A percentile compares a stretch with the other conserved stretches of the same genome.
Conservation (phyloP, 129 eudicot species). For the Artemisia argyi region DNA sequence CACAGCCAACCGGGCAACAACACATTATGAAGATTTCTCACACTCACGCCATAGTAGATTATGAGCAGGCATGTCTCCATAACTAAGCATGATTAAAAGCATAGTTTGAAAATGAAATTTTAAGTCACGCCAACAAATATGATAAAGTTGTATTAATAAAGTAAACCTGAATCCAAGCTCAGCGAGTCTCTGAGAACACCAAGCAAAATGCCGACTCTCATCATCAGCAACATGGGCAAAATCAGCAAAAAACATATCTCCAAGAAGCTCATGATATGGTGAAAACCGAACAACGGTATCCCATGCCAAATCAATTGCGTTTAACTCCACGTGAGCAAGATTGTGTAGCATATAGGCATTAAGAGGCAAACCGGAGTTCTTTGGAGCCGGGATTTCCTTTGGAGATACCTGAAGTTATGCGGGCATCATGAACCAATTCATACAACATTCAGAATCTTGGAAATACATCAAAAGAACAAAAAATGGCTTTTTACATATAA, state of each 20-base stretch:
- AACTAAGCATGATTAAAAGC: constrained; percentile 37
- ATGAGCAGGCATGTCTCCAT: constrained; percentile 99
- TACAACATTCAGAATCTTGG: background rate
- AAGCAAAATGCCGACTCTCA: constrained; percentile 95
- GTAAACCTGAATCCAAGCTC: constrained; percentile 92
- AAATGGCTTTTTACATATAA: background rate
- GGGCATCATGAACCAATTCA: too few relatives aligned
- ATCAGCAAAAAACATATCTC: constrained; percentile 89
- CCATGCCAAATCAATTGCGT: constrained; percentile 98
- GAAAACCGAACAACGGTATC: constrained; percentile 97
- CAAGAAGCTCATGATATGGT: constrained; percentile 66
- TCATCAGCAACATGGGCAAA: constrained; percentile 98
- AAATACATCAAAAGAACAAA: background rate
- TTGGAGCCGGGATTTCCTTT: constrained; percentile 86
- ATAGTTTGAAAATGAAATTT: background rate
- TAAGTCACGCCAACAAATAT: background rate
- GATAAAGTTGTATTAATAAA: background rate
- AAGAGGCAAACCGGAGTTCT: constrained; percentile 78
- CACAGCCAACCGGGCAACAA: constrained; percentile 92
- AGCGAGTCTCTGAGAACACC: constrained; percentile 90
- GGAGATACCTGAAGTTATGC: constrained; percentile 67
- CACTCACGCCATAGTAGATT: constrained; percentile 91
- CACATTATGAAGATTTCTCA: constrained; percentile 79
- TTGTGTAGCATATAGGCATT: constrained; percentile 95
- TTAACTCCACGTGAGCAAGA: constrained; percentile 97